Evolutionary conservation across 495 filamentous ascomycete species (phyloP), one percentile per base, ranked within the genome.

Genomic region (Aspergillus biplanus): DNA sequence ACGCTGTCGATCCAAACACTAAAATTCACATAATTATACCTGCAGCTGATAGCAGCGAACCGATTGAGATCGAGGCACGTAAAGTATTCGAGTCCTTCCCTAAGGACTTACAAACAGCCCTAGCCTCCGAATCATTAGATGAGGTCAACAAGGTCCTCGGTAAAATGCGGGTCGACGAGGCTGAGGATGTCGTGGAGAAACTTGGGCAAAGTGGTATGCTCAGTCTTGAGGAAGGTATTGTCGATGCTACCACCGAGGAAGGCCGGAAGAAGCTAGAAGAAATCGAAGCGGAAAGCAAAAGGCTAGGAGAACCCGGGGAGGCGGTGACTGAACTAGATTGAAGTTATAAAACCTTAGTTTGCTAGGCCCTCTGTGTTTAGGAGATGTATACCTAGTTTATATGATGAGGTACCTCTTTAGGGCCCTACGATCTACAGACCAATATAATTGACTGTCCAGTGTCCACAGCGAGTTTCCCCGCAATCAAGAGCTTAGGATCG

Each of bases 111-210:
- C 89, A 89, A 74, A 82, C 86, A 65, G 94, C 95, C 47, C 74
- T 99, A 49, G 89, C 91, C 73, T 89, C 87, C 21, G 91, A 92
- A n/a, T 92, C 83, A 16, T 70, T 99, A 68, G 95, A 97, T 60
- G 89, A 93, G 74, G 93, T 99, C 49, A 99, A 99, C 78, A 93
- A 96, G 79, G 95, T 97, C 9, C 81, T 99, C 63, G 95, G 92
- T 27, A 90, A 90, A 71, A 92, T 99, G 93, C 89, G 86, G 61
- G 92, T 98, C 0, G 89, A 90, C 46, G 94, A 97, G 62, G 95
- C 96, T 0, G 96, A 99, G 78, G 90, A 92, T 67, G 73, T 98
- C 21, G 93, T 99, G 49, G 90, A 85, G 65, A 85, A 90, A 70
- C 77, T 99, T 55, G 87, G 93, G 21, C 84, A 97, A 80, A 90